Percentiles rank a stretch among this genome's conserved stretches.
Conservation (phyloP, 352 stramenopile genomes). For the Phytophthora constricta region DNA sequence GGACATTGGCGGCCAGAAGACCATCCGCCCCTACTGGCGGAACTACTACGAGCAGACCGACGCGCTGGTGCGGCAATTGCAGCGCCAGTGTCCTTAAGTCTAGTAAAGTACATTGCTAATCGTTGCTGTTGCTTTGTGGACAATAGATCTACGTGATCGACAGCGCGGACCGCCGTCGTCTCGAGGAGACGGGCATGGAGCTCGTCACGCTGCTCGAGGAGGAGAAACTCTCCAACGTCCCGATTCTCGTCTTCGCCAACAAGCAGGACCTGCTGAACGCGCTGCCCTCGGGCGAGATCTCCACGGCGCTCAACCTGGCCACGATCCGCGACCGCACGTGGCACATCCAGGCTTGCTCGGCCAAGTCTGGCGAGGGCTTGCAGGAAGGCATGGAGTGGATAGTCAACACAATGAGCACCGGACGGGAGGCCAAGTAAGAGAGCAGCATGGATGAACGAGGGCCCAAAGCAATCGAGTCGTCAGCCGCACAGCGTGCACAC, state of each 20-base stretch:
- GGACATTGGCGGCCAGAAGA: slow-evolving; percentile 99
- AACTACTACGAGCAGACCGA: slow-evolving; percentile 99
- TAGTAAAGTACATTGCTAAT: not conserved
- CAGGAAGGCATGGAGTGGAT: slow-evolving; percentile 91
- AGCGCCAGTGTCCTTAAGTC: not conserved
- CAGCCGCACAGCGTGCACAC: too few species aligned
- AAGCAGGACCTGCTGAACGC: slow-evolving; percentile 96
- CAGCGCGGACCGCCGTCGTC: slow-evolving; percentile 89
- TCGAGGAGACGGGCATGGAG: slow-evolving; percentile 95
- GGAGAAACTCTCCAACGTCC: slow-evolving; percentile 93
- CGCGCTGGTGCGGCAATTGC: slow-evolving; percentile 81
- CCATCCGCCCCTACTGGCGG: slow-evolving; percentile 98
- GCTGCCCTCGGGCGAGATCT: slow-evolving; percentile 90
- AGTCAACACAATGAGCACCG: slow-evolving; percentile 82
- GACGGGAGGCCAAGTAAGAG: slow-evolving; percentile 75
- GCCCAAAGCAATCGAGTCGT: not conserved
- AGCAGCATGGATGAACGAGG: not conserved
- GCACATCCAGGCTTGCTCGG: slow-evolving; percentile 92
- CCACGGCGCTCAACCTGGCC: slow-evolving; percentile 89
- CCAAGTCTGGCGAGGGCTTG: slow-evolving; percentile 90
- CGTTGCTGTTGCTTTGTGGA: not conserved
- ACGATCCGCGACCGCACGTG: slow-evolving; percentile 90
- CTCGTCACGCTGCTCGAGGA: slow-evolving; percentile 94
- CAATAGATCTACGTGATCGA: slow-evolving; percentile 95
- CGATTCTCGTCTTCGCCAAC: slow-evolving; percentile 96